Evolutionary conservation across 1,284 basidiomycete species (phyloP).

Genomic region (Psilocybe mexicana): DNA sequence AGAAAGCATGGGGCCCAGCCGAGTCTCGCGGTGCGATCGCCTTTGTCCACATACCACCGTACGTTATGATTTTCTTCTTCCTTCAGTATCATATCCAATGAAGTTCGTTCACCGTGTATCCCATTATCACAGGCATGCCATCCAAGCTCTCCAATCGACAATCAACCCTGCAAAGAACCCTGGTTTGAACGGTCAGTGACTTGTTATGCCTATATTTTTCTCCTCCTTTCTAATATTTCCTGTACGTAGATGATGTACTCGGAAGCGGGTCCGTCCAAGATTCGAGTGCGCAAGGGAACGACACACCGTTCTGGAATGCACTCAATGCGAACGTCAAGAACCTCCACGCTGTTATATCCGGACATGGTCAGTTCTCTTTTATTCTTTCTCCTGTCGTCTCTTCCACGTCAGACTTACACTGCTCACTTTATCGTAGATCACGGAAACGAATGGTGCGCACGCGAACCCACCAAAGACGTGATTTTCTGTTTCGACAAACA

Average conservation of each 20-base stretch:
- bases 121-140: slow-evolving; percentile 42
- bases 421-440: slow-evolving; percentile 46
- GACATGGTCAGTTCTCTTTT: slow-evolving; percentile 44
- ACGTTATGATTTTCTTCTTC: slow-evolving; percentile 16
- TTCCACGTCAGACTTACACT: background rate
- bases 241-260: slow-evolving; percentile 48
- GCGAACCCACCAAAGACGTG: slow-evolving; percentile 57
- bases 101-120: background rate
- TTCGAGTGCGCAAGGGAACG: slow-evolving; percentile 39
- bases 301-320: slow-evolving; percentile 61
- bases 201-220: background rate
- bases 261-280: slow-evolving; percentile 61
- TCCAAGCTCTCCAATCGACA: slow-evolving; percentile 49
- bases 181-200: slow-evolving; percentile 57
- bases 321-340: slow-evolving; percentile 62
- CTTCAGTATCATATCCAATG: background rate
- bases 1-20: slow-evolving; percentile 56
- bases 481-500: slow-evolving; percentile 76
- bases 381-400: slow-evolving; percentile 25
- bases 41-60: slow-evolving; percentile 74
- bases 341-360: slow-evolving; percentile 63
- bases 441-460: slow-evolving; percentile 72
- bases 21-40: slow-evolving; percentile 54
- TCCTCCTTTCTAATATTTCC: background rate
- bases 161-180: slow-evolving; percentile 54